Conservation (phyloP, 2,329 filamentous ascomycete species). For the Proliferodiscus dingleyae region DNA sequence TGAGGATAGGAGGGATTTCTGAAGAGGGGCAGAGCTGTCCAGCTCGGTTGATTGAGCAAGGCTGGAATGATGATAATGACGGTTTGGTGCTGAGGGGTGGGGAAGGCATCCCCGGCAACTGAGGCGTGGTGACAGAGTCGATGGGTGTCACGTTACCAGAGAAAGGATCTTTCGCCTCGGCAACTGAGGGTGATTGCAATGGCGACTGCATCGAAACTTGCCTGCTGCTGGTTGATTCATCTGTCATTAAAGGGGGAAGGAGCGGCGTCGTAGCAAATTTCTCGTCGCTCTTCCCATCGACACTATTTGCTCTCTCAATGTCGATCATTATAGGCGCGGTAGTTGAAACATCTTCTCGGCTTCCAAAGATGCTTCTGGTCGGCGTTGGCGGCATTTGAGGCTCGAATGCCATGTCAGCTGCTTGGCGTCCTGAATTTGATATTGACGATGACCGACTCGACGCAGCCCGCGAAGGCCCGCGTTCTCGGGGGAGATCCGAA, state of each 20-base stretch:
- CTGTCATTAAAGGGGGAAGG: slow-evolving; percentile 71
- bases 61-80: slow-evolving; percentile 70
- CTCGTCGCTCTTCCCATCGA: slow-evolving; percentile 49
- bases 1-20: slow-evolving; percentile 60
- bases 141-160: slow-evolving; percentile 42
- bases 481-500: slow-evolving; percentile 22
- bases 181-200: slow-evolving; percentile 79
- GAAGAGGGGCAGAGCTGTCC: slow-evolving; percentile 43
- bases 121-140: slow-evolving; percentile 37
- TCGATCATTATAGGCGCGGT: slow-evolving; percentile 41
- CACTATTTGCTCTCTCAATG: slow-evolving; percentile 46
- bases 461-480: slow-evolving; percentile 49
- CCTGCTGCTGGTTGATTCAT: slow-evolving; percentile 37
- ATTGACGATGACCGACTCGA: slow-evolving; percentile 79
- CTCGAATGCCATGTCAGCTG: slow-evolving; percentile 42
- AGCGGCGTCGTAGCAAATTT: slow-evolving; percentile 75
- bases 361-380: slow-evolving; percentile 58
- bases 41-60: slow-evolving; percentile 36
- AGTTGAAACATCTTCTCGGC: slow-evolving; percentile 42
- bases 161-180: slow-evolving; percentile 40
- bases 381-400: slow-evolving; percentile 56
- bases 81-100: slow-evolving; percentile 74
- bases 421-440: slow-evolving; percentile 52
- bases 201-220: slow-evolving; percentile 66
- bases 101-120: slow-evolving; percentile 49